Conservation (phyloP, 2,329 filamentous ascomycete genomes). For the Aspergillus fijiensis region DNA sequence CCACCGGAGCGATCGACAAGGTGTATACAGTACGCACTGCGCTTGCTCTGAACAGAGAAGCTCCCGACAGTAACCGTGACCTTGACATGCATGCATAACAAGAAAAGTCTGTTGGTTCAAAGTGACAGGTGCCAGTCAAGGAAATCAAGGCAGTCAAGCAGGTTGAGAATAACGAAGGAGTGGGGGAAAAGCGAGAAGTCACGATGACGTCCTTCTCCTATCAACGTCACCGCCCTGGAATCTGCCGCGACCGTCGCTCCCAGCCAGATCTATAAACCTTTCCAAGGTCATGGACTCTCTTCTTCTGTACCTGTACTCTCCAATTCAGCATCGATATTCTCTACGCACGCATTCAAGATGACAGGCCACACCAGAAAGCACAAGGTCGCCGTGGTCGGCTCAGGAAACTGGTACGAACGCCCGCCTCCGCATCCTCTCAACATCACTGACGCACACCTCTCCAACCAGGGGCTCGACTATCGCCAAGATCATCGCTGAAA, state of each 20-base stretch:
- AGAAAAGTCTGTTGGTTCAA: too few species aligned
- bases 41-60: too few species aligned
- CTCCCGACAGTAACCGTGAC: too few species aligned
- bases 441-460: neutral
- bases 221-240: neutral
- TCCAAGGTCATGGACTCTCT: neutral
- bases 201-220: neutral
- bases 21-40: neutral
- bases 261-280: neutral
- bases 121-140: too few species aligned
- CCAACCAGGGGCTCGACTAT: slow-evolving; percentile 81
- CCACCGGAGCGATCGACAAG: neutral
- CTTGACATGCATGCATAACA: too few species aligned
- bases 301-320: neutral
- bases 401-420: slow-evolving; percentile 76
- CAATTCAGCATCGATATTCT: neutral
- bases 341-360: neutral
- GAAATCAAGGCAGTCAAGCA: too few species aligned
- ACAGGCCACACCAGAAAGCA: slow-evolving; percentile 8
- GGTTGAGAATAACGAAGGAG: neutral
- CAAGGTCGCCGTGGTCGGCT: slow-evolving; percentile 71
- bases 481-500: slow-evolving; percentile 90
- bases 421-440: neutral
- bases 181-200: neutral
- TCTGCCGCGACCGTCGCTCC: neutral